These are phyloP conservation scores for Ustulina deusta DNA, from an alignment of 2,329 filamentous ascomycete genomes.

Conservation along the genomic window DNA sequence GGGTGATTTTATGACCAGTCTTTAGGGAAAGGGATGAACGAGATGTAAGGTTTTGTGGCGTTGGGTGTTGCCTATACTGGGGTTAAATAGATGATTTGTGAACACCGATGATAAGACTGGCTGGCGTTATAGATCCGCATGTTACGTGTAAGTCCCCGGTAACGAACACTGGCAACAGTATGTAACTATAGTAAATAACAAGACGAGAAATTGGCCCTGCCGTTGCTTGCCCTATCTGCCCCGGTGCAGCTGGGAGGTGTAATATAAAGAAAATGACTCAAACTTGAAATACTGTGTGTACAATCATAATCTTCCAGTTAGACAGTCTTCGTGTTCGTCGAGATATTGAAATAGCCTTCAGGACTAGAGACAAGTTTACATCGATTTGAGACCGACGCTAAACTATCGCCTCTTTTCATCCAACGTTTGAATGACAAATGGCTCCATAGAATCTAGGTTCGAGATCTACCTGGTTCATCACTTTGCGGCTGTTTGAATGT, in stretches of 20 bases:
- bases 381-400: not conserved
- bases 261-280: not conserved
- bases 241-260: not conserved
- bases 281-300: not conserved
- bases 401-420: not conserved
- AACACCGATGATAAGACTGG: not conserved
- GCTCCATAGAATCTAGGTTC: too few relatives aligned
- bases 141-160: not conserved
- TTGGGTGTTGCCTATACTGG: conserved; percentile 1
- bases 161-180: not conserved
- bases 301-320: not conserved
- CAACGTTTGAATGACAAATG: not conserved
- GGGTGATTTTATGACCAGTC: not conserved
- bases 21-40: not conserved
- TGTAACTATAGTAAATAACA: conserved; percentile 3
- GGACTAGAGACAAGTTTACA: too few relatives aligned
- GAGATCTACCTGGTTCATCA: too few relatives aligned
- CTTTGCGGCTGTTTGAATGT: too few relatives aligned
- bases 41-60: not conserved
- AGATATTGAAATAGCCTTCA: not conserved
- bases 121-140: not conserved
- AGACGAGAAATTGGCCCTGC: not conserved
- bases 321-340: not conserved
- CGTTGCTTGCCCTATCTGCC: not conserved
- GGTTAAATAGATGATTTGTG: conserved; percentile 3